A percentile compares a stretch with the other conserved stretches of the same genome.
phyloP scores from a whole-genome alignment of 257 asterid genomes.

The Echium plantagineum region DNA sequence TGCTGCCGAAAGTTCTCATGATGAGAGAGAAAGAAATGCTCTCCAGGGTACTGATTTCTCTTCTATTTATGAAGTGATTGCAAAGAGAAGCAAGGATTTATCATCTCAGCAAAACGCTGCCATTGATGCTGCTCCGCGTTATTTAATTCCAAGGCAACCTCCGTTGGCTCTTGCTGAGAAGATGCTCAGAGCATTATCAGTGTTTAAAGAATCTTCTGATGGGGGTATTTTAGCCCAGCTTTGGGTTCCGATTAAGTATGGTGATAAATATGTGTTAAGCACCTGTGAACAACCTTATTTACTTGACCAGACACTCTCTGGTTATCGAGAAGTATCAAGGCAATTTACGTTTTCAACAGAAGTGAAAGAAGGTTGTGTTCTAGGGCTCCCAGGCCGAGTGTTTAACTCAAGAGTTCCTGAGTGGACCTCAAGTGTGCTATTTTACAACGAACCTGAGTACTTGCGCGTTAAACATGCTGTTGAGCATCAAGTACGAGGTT shows the following conservation, averaged over 20 bases:
- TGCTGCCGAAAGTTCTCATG: constrained; percentile 17
- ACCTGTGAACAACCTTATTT: constrained; percentile 75
- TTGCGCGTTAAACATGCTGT: constrained; percentile 56
- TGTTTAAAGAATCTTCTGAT: constrained; percentile 58
- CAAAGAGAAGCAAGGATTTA: constrained; percentile 16
- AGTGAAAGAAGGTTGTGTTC: constrained; percentile 35
- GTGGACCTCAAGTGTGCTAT: constrained; percentile 83
- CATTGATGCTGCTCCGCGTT: constrained; percentile 13
- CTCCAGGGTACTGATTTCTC: constrained; percentile 25
- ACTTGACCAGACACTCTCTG: constrained; percentile 65
- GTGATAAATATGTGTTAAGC: constrained; percentile 51
- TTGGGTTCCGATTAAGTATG: constrained; percentile 67
- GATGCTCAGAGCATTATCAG: constrained; percentile 59
- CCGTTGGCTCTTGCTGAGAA: constrained; percentile 37
- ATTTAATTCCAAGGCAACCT: constrained; percentile 42
- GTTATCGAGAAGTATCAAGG: constrained; percentile 85
- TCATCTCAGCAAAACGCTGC: constrained; percentile 15
- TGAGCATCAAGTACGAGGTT: constrained; percentile 70
- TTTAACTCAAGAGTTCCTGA: constrained; percentile 68
- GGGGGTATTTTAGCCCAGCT: constrained; percentile 78
- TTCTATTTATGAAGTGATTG: constrained; percentile 22
- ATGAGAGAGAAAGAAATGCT: constrained; percentile 21
- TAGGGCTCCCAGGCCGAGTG: constrained; percentile 92
- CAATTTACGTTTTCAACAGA: constrained; percentile 60
- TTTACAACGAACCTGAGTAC: constrained; percentile 64